Percentiles rank a stretch among this genome's conserved stretches.
phyloP scores from a whole-genome alignment of 202 grass and related monocot species.

The Panicum hallii region DNA sequence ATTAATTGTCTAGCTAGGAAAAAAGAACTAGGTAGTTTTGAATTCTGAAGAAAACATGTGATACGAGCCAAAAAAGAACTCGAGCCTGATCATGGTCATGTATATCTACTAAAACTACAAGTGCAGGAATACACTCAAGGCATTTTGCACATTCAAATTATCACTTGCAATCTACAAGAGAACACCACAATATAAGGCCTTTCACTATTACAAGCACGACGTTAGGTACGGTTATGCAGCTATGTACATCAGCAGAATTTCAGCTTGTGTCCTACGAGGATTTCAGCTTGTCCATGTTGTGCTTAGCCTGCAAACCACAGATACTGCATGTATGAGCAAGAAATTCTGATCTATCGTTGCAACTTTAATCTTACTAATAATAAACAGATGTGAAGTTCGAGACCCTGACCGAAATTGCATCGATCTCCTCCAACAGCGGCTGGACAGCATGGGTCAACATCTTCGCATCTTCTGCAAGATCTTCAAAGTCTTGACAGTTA shows the following conservation, averaged over 20 bases:
- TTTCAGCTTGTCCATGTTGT: slow-evolving; percentile 74
- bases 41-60: too few species aligned
- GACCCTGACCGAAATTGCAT: slow-evolving; percentile 64
- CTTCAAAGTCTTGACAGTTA: slow-evolving; percentile 54
- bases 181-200: neutral
- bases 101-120: neutral
- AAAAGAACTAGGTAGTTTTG: neutral
- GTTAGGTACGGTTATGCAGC: neutral
- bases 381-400: neutral
- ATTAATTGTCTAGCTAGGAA: neutral
- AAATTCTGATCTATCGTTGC: slow-evolving; percentile 10
- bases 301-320: slow-evolving; percentile 56
- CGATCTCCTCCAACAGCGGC: slow-evolving; percentile 69
- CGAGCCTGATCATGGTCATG: too few species aligned
- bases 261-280: slow-evolving; percentile 48
- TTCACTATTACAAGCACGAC: slow-evolving; percentile 25
- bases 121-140: neutral
- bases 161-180: slow-evolving; percentile 27
- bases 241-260: slow-evolving; percentile 49
- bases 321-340: slow-evolving; percentile 31
- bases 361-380: neutral
- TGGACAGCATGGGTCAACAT: slow-evolving; percentile 52
- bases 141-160: slow-evolving; percentile 8
- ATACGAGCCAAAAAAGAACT: too few species aligned
- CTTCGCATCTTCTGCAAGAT: slow-evolving; percentile 67